Conservation (phyloP, 164 flowering plant species). For the Magnolia kwangsiensis region DNA sequence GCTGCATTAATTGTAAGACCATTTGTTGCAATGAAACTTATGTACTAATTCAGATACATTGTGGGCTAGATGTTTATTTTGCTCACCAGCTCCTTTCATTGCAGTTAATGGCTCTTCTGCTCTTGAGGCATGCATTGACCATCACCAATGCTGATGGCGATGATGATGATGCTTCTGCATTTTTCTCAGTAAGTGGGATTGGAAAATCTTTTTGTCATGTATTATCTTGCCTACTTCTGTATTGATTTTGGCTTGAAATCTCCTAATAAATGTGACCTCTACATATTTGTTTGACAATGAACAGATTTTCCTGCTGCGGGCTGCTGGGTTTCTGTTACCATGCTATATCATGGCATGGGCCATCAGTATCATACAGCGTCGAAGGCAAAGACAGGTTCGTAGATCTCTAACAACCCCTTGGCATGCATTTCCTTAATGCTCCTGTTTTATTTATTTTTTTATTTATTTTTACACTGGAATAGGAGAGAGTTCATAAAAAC, state of each 20-base stretch:
- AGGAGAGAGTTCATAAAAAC: background rate
- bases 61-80: slow-evolving; percentile 1
- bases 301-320: slow-evolving; percentile 91
- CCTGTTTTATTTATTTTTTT: too few species aligned
- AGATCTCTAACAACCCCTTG: background rate
- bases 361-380: slow-evolving; percentile 78
- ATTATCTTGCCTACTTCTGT: too few species aligned
- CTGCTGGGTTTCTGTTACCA: slow-evolving; percentile 87
- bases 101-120: slow-evolving; percentile 79
- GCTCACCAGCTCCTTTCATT: background rate
- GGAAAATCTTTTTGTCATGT: background rate
- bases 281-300: background rate
- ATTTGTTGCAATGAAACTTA: background rate
- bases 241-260: background rate
- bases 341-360: slow-evolving; percentile 98
- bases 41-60: background rate
- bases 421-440: background rate
- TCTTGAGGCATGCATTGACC: slow-evolving; percentile 63
- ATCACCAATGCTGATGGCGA: slow-evolving; percentile 54
- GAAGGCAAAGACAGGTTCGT: slow-evolving; percentile 75
- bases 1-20: slow-evolving; percentile 79
- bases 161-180: slow-evolving; percentile 47
- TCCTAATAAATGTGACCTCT: background rate
- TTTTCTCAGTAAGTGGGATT: slow-evolving; percentile 60
- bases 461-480: background rate